These are phyloP conservation scores for Eimeria falciformis DNA, from an alignment of 169 alveolate genomes.

Conservation along the genomic window DNA sequence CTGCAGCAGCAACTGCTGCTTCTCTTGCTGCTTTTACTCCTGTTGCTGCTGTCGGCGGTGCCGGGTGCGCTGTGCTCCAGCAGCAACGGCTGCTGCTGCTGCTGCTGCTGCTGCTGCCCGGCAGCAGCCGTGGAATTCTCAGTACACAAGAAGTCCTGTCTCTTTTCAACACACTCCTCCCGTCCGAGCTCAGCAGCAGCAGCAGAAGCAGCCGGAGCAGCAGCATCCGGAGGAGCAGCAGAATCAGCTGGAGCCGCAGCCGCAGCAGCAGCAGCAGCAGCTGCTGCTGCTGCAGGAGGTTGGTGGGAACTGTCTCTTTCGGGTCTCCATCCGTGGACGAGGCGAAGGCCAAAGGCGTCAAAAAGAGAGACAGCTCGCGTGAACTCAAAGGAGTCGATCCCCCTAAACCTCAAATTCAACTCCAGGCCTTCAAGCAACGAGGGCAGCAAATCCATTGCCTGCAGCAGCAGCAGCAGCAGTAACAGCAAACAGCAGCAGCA, in stretches of 20 bases:
- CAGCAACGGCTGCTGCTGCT: background rate
- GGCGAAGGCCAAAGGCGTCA: conserved; percentile 47
- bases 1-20: conserved; percentile 37
- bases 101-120: background rate
- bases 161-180: background rate
- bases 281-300: background rate
- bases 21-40: background rate
- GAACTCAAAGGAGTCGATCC: conserved; percentile 66
- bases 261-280: background rate
- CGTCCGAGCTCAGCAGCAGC: background rate
- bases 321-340: conserved; percentile 72
- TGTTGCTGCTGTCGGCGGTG: conserved; percentile 14
- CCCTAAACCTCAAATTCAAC: conserved; percentile 50
- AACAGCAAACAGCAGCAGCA: background rate
- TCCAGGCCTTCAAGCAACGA: conserved; percentile 70
- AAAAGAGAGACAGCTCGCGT: conserved; percentile 67
- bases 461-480: conserved; percentile 16
- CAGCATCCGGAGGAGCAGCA: background rate
- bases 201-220: background rate
- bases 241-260: background rate
- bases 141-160: background rate
- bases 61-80: too few species aligned
- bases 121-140: too few species aligned
- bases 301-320: background rate
- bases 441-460: conserved; percentile 66